Evolutionary conservation across 768 basidiomycete species (phyloP).

Genomic region (Termitomyces sp.): DNA sequence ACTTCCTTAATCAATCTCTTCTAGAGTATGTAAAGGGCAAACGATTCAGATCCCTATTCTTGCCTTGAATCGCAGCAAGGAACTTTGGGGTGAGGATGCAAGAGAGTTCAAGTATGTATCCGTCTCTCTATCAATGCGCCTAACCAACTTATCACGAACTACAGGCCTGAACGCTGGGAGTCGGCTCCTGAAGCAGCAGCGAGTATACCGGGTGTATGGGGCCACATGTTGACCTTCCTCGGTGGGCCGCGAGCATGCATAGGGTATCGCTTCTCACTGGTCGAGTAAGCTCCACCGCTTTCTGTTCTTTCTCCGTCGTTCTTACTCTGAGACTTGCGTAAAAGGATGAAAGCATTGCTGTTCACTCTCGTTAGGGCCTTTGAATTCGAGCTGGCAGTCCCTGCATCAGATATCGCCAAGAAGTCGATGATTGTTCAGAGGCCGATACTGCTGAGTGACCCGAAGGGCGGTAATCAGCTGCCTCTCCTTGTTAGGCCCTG

Average conservation of each 20-base stretch:
- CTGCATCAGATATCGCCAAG: constrained; percentile 34
- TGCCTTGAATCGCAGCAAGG: constrained; percentile 44
- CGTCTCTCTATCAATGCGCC: not conserved
- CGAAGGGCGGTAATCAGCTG: constrained; percentile 34
- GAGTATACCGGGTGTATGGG: constrained; percentile 55
- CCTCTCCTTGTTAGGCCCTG: constrained; percentile 34
- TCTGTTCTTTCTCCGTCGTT: not conserved
- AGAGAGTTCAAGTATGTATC: constrained; percentile 46
- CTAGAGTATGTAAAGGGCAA: constrained; percentile 39
- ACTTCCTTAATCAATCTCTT: not conserved
- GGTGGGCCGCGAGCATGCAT: constrained; percentile 65
- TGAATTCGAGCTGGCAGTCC: constrained; percentile 50
- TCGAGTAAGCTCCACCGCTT: constrained; percentile 30
- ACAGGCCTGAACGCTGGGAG: constrained; percentile 64
- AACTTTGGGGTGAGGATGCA: constrained; percentile 62
- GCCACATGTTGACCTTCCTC: constrained; percentile 54
- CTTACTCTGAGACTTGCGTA: not conserved
- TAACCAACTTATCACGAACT: constrained; percentile 19
- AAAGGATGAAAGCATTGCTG: constrained; percentile 33
- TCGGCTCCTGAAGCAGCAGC: constrained; percentile 35
- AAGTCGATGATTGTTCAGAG: constrained; percentile 35
- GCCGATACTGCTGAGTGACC: constrained; percentile 37
- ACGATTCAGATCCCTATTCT: constrained; percentile 45
- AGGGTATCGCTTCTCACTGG: constrained; percentile 58
- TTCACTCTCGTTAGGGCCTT: constrained; percentile 50